These are phyloP conservation scores for Tetradesmus lagerheimii DNA, from an alignment of 139 green algal genomes.

Conservation along the genomic window DNA sequence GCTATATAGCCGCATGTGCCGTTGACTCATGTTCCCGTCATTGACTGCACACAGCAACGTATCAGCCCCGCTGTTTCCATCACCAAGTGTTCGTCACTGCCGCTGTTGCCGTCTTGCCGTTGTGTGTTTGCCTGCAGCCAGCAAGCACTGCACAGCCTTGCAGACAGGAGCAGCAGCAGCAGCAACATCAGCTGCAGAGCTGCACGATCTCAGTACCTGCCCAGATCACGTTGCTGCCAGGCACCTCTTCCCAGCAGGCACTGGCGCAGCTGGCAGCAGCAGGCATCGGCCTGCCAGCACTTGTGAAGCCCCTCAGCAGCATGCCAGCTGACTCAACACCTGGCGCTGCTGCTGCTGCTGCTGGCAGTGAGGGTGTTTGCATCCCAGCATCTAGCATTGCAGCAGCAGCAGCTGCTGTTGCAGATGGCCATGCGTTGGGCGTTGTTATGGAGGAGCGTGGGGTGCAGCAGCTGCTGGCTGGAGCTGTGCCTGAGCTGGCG, in stretches of 20 bases:
- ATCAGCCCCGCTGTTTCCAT: no score
- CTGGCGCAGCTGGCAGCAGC: neutral
- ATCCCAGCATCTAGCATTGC: neutral
- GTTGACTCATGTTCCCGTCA: no score
- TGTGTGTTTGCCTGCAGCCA: neutral
- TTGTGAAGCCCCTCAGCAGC: slow-evolving; percentile 10
- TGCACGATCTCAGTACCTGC: neutral
- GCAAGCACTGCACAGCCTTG: neutral
- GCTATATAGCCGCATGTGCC: no score
- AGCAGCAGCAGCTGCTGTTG: slow-evolving; percentile 16
- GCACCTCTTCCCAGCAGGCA: neutral
- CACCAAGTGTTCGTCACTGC: no score
- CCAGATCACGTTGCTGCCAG: neutral
- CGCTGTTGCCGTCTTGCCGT: neutral
- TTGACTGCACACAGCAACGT: no score
- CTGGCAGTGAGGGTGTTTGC: neutral
- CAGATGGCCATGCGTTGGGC: slow-evolving; percentile 28
- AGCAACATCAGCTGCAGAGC: neutral
- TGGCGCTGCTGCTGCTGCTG: neutral
- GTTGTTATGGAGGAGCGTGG: neutral
- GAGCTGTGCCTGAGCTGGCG: neutral
- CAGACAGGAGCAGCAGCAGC: neutral
- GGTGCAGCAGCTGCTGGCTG: slow-evolving; percentile 8
- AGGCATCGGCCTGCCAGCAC: slow-evolving; percentile 2
- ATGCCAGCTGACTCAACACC: neutral